phyloP scores from a whole-genome alignment of 2,329 filamentous ascomycete species.

The Aspergillus terreus region DNA sequence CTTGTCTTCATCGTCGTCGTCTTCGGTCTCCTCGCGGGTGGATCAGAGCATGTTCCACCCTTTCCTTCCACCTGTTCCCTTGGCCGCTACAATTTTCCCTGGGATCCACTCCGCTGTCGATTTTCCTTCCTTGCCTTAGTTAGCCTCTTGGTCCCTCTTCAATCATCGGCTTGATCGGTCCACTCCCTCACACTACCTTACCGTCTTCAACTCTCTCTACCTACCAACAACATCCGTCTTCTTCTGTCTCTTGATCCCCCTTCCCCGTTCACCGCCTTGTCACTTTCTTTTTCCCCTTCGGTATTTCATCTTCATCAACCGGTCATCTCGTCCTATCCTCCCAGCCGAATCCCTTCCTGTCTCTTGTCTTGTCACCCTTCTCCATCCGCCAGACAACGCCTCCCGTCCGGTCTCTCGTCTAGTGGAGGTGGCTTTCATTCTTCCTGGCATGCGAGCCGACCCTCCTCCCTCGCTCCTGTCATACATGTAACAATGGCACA shows the following conservation, averaged over 20 bases:
- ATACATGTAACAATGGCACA: constrained; percentile 44
- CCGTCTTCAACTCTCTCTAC: too few relatives aligned
- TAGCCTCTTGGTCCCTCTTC: constrained; percentile 1
- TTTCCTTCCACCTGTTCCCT: too few relatives aligned
- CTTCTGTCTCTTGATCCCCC: neutral
- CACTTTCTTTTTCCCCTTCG: neutral
- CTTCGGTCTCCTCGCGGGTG: too few relatives aligned
- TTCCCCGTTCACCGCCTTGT: neutral
- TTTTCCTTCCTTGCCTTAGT: neutral
- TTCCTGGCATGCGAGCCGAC: constrained; percentile 25
- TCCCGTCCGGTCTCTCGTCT: constrained; percentile 7
- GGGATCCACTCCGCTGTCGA: too few relatives aligned
- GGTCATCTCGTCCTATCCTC: neutral
- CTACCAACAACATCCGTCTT: neutral
- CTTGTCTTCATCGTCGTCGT: too few relatives aligned
- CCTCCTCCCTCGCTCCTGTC: constrained; percentile 30
- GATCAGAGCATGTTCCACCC: too few relatives aligned
- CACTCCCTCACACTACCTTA: neutral
- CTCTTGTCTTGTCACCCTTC: neutral
- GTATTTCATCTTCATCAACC: too few relatives aligned
- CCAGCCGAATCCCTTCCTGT: constrained; percentile 7
- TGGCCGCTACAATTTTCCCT: too few relatives aligned
- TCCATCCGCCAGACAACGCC: neutral
- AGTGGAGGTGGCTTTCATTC: constrained; percentile 23
- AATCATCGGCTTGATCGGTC: constrained; percentile 1